Conservation (phyloP, 163 green algal genomes). For the Scenedesmus sp. region DNA sequence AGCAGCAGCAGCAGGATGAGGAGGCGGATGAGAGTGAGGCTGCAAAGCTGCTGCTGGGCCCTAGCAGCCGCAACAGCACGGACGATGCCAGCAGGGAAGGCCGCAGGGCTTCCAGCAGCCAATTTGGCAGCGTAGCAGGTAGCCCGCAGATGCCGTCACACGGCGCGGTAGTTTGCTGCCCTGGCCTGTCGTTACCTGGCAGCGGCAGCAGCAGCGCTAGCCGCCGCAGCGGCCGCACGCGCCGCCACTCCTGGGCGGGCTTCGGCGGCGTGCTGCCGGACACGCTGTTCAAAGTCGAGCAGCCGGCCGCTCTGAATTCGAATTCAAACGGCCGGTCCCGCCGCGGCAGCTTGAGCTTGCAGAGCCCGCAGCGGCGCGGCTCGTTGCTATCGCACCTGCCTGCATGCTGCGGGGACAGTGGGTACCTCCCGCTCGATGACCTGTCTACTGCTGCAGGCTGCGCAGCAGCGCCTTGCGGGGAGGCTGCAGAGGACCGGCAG, state of each 20-base stretch:
- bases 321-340: background rate
- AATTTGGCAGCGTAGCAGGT: background rate
- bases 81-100: background rate
- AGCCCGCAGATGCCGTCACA: background rate
- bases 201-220: background rate
- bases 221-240: background rate
- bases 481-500: background rate
- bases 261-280: background rate
- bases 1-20: slow-evolving; percentile 4
- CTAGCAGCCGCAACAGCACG: slow-evolving; percentile 1
- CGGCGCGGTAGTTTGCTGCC: background rate
- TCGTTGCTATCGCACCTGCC: background rate
- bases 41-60: background rate
- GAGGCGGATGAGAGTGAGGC: background rate
- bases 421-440: slow-evolving; percentile 24
- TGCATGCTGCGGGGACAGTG: background rate
- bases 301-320: background rate
- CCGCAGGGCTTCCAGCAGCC: background rate
- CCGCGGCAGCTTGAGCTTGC: background rate
- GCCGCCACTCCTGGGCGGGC: slow-evolving; percentile 40
- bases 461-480: background rate
- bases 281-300: background rate
- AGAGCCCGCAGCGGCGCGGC: background rate
- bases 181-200: background rate
- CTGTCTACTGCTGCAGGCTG: background rate